Evolutionary conservation across 192 early-diverging fungal genomes (phyloP).

Genomic region (Anaeromyces robustus): DNA sequence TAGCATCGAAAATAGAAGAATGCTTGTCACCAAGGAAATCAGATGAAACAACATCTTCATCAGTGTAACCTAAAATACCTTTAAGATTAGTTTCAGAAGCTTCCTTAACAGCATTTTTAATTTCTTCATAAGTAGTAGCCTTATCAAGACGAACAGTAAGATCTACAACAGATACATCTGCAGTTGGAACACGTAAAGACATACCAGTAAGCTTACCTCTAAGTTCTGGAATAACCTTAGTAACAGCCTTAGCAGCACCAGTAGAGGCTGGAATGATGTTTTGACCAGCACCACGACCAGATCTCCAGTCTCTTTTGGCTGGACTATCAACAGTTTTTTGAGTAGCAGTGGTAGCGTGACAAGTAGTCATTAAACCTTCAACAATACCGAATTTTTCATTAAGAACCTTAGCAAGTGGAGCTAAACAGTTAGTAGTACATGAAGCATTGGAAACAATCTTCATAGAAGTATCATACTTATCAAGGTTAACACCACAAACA

Average conservation of each 20-base stretch:
- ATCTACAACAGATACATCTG: constrained; percentile 93
- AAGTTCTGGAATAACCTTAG: constrained; percentile 85
- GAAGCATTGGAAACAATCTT: constrained; percentile 94
- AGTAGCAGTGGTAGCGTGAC: constrained; percentile 95
- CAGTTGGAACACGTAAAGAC: constrained; percentile 92
- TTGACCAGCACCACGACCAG: constrained; percentile 85
- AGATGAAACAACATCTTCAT: constrained; percentile 86
- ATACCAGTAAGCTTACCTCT: constrained; percentile 97
- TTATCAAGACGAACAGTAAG: constrained; percentile 84
- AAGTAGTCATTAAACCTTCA: constrained; percentile 97
- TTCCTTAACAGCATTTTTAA: constrained; percentile 75
- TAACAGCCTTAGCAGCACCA: constrained; percentile 98
- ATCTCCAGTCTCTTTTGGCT: constrained; percentile 84
- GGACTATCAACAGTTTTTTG: constrained; percentile 99
- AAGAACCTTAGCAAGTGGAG: constrained; percentile 84
- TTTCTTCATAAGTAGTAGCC: constrained; percentile 77
- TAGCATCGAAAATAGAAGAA: constrained; percentile 89
- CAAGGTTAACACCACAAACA: constrained; percentile 92
- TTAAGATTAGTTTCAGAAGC: constrained; percentile 51
- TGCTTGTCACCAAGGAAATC: constrained; percentile 86
- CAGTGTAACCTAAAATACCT: constrained; percentile 83
- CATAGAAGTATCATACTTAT: constrained; percentile 72
- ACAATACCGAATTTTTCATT: constrained; percentile 89
- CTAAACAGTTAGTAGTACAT: constrained; percentile 99
- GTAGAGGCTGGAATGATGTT: constrained; percentile 98